Evolutionary conservation across 805 yeast genomes (phyloP), one percentile per base, ranked within the genome.

Genomic region (Saturnispora zaruensis): DNA sequence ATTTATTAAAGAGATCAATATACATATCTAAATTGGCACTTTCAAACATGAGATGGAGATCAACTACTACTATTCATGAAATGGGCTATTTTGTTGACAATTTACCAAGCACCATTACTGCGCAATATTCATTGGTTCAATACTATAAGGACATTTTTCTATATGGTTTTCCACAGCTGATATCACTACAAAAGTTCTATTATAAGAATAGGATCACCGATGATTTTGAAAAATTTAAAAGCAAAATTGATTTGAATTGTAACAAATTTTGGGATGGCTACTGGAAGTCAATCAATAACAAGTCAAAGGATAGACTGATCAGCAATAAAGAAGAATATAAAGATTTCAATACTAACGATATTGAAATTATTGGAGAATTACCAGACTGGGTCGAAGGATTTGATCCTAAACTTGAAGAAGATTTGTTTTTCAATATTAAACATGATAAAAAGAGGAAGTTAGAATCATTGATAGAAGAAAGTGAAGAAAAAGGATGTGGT

Each of bases 141-240:
- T 59, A 66, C 18, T 60, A 57, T 18, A 55, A 54, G 4, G 62
- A 67, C 36, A 51, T 69, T 1, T 66, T 75, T 0, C 71, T 78
- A 0, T 79, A 74, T 64, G 85, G 86, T 1, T 82, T 79, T 6
- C 82, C 85, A 0, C 85, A 81, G 53, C 50, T 80, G 14, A 65
- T 68, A 36, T 61, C 76, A 1, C 61, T 75, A 9, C 86, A 79
- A 56, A 77, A 69, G 40, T 75, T 76, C 50, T 77, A 67, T 58
- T 79, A 73, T 59, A 77, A 75, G 56, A 73, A 79, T 56, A 57
- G 87, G 46, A 72, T 79, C 52, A 53, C 70, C 49, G 58, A 58
- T 6, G 63, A 70, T 23, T 51, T 51, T 0, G 67, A 56, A 1
- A 58, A 45, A 9, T 58, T 76, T 24, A 53, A 54, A 1, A 59